phyloP scores from a whole-genome alignment of 1,139 yeast species.

The Scheffersomyces segobiensis region DNA sequence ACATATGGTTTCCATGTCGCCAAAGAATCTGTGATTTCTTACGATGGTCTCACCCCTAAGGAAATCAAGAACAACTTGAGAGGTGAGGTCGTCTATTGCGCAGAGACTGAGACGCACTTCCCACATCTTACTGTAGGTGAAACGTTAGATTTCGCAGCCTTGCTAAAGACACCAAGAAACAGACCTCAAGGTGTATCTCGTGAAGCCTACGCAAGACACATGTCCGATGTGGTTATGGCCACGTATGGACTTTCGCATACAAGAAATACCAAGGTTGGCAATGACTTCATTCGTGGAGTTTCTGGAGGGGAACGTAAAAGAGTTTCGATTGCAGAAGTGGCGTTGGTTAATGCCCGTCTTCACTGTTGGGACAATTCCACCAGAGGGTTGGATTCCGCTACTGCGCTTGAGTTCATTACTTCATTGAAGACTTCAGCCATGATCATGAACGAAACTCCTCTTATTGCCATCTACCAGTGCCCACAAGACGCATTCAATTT shows the following conservation, averaged over 20 bases:
- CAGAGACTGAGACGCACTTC: constrained; percentile 71
- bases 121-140: constrained; percentile 74
- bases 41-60: constrained; percentile 49
- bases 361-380: constrained; percentile 80
- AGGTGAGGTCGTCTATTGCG: constrained; percentile 73
- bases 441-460: constrained; percentile 57
- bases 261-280: constrained; percentile 69
- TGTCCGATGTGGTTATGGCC: constrained; percentile 71
- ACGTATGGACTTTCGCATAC: constrained; percentile 71
- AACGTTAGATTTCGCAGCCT: constrained; percentile 65
- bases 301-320: constrained; percentile 87
- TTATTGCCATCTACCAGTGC: constrained; percentile 83
- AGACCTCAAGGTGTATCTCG: constrained; percentile 61
- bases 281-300: constrained; percentile 73
- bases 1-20: constrained; percentile 10
- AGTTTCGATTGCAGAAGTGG: constrained; percentile 73
- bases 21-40: constrained; percentile 18
- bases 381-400: constrained; percentile 74
- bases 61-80: constrained; percentile 55
- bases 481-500: constrained; percentile 75
- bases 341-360: constrained; percentile 59
- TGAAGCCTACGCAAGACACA: constrained; percentile 57
- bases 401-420: constrained; percentile 72
- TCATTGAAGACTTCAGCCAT: constrained; percentile 67
- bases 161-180: constrained; percentile 64